Conservation (phyloP, 306 rosid species). For the Vigna nakashimae region DNA sequence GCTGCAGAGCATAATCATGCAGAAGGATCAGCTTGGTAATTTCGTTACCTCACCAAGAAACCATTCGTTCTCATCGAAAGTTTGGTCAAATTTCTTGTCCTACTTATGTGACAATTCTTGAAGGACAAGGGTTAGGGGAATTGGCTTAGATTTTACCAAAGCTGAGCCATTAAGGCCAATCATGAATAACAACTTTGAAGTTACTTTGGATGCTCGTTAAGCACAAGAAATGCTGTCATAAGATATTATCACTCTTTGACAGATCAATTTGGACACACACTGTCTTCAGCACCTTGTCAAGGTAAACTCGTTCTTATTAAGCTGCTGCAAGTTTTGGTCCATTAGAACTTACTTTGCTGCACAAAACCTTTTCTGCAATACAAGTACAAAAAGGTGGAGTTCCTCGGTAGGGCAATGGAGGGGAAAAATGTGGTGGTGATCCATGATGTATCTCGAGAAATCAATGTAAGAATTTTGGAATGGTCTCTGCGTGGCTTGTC, state of each 20-base stretch:
- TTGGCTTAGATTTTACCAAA: conserved; percentile 37
- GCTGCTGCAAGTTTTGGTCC: neutral
- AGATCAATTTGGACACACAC: neutral
- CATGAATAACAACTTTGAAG: neutral
- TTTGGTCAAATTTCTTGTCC: conserved; percentile 25
- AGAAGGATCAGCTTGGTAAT: conserved; percentile 18
- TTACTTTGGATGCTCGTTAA: conserved; percentile 42
- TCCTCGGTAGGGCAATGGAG: conserved; percentile 38
- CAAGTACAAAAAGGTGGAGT: neutral
- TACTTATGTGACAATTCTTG: neutral
- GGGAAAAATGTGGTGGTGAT: conserved; percentile 68
- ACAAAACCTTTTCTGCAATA: neutral
- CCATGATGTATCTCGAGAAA: conserved; percentile 64
- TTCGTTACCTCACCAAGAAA: conserved; percentile 34
- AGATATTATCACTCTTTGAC: neutral
- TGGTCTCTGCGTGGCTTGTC: conserved; percentile 60
- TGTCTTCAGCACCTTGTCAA: conserved; percentile 4
- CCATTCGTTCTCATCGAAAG: conserved; percentile 35
- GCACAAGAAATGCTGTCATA: conserved; percentile 36
- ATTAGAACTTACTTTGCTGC: neutral
- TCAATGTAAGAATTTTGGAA: conserved; percentile 51
- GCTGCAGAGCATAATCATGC: no score
- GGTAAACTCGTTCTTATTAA: conserved; percentile 5
- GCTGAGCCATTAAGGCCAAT: conserved; percentile 28
- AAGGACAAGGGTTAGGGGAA: neutral